These are phyloP conservation scores for Skeletonema costatum DNA, from an alignment of 108 stramenopile genomes.

Conservation along the genomic window DNA sequence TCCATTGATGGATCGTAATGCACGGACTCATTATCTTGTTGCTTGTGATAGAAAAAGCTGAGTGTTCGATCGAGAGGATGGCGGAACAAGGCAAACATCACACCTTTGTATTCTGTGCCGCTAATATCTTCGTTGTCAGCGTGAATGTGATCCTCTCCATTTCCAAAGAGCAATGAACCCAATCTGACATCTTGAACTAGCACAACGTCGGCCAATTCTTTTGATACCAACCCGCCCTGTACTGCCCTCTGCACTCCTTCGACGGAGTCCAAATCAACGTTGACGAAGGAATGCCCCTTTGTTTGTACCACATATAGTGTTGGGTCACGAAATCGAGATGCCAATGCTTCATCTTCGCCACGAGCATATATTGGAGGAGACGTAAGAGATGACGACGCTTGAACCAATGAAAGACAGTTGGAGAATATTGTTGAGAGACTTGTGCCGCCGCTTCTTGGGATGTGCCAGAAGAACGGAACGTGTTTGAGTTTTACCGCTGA, in stretches of 20 bases:
- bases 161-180: constrained; percentile 25
- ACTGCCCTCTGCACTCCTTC: constrained; percentile 39
- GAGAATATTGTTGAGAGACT: constrained; percentile 23
- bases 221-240: constrained; percentile 24
- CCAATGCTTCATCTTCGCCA: constrained; percentile 16
- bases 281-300: constrained; percentile 36
- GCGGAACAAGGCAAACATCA: constrained; percentile 46
- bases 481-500: constrained; percentile 5
- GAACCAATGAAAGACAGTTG: constrained; percentile 22
- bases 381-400: constrained; percentile 32
- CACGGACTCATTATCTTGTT: constrained; percentile 18
- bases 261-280: constrained; percentile 39
- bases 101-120: constrained; percentile 18
- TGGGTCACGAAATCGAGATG: constrained; percentile 27
- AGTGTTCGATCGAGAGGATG: constrained; percentile 49
- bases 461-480: constrained; percentile 42
- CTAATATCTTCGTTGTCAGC: constrained; percentile 1
- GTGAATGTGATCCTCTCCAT: not conserved
- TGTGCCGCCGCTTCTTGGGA: constrained; percentile 29
- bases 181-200: constrained; percentile 31
- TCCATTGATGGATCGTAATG: constrained; percentile 40
- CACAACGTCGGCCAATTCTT: constrained; percentile 32
- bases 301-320: constrained; percentile 28
- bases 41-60: constrained; percentile 35
- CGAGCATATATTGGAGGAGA: constrained; percentile 24